phyloP scores from a whole-genome alignment of 2,329 filamentous ascomycete genomes.

The Diaporthe eres region DNA sequence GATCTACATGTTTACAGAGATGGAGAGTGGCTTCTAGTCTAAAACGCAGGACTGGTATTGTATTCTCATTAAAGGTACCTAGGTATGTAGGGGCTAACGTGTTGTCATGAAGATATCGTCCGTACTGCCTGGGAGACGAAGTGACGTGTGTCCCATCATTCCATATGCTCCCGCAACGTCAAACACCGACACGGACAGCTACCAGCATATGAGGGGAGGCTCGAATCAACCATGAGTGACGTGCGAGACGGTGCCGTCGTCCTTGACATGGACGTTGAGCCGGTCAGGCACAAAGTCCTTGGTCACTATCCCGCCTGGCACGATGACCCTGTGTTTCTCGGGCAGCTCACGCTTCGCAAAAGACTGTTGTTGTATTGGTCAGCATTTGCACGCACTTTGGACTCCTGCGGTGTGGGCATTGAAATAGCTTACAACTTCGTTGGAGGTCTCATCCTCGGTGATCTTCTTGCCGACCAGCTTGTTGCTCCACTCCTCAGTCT shows the following conservation, averaged over 20 bases:
- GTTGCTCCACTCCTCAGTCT: constrained; percentile 71
- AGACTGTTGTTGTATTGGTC: constrained; percentile 59
- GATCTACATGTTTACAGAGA: background rate
- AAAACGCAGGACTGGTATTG: constrained; percentile 8
- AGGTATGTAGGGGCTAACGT: background rate
- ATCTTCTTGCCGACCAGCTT: constrained; percentile 76
- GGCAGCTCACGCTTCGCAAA: constrained; percentile 75
- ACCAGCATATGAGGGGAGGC: background rate
- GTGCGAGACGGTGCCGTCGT: constrained; percentile 73
- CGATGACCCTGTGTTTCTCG: constrained; percentile 67
- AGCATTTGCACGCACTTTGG: background rate
- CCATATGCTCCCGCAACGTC: background rate
- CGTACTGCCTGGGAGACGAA: background rate
- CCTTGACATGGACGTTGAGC: constrained; percentile 71
- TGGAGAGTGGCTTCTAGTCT: background rate
- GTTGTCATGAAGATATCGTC: background rate
- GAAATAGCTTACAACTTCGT: constrained; percentile 63
- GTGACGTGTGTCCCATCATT: background rate
- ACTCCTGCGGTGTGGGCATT: background rate
- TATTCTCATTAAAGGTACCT: constrained; percentile 25
- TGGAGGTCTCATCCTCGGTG: constrained; percentile 60
- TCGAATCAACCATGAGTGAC: constrained; percentile 66
- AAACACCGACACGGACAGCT: background rate
- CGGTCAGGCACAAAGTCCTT: constrained; percentile 68
- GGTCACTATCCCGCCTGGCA: constrained; percentile 70